These are phyloP conservation scores for Odontarrhena argentea DNA, from an alignment of 345 rosid genomes.

Conservation along the genomic window DNA sequence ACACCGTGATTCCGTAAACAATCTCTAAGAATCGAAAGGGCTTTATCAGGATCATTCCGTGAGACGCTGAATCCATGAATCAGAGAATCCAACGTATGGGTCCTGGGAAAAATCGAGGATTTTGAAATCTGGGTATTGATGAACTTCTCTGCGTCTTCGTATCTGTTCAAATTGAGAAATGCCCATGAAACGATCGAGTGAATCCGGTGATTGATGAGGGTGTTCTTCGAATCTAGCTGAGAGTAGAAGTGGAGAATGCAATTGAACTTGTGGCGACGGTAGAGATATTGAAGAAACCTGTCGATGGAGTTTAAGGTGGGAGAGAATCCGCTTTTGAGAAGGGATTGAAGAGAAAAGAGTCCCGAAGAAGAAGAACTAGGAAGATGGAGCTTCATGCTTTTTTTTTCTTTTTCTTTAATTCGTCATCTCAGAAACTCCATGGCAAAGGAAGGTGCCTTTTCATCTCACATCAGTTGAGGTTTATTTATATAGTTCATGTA, in stretches of 20 bases:
- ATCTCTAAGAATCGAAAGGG: conserved; percentile 48
- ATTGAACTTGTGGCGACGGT: conserved; percentile 32
- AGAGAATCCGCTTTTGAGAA: conserved; percentile 41
- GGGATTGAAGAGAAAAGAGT: conserved; percentile 38
- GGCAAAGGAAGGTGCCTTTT: not conserved
- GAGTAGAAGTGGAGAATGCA: conserved; percentile 34
- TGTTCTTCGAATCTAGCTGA: conserved; percentile 30
- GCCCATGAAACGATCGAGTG: conserved; percentile 54
- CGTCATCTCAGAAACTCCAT: conserved; percentile 13
- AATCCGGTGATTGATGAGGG: conserved; percentile 40
- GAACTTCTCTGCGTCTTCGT: conserved; percentile 62
- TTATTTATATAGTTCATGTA: too few species aligned
- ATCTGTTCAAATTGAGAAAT: conserved; percentile 55
- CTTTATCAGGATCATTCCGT: conserved; percentile 53
- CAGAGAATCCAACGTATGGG: conserved; percentile 53
- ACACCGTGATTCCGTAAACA: conserved; percentile 53
- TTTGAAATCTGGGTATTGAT: conserved; percentile 48
- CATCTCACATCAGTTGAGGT: too few species aligned
- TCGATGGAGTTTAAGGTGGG: conserved; percentile 31
- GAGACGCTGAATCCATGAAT: conserved; percentile 53
- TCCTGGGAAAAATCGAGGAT: conserved; percentile 39
- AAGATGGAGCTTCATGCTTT: conserved; percentile 33
- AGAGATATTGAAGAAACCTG: conserved; percentile 31
- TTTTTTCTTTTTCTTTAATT: not conserved
- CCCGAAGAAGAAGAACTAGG: conserved; percentile 26